Percentiles rank a stretch among this genome's conserved stretches.
Conservation (phyloP, 257 asterid species). For the Linderniella brevidens region DNA sequence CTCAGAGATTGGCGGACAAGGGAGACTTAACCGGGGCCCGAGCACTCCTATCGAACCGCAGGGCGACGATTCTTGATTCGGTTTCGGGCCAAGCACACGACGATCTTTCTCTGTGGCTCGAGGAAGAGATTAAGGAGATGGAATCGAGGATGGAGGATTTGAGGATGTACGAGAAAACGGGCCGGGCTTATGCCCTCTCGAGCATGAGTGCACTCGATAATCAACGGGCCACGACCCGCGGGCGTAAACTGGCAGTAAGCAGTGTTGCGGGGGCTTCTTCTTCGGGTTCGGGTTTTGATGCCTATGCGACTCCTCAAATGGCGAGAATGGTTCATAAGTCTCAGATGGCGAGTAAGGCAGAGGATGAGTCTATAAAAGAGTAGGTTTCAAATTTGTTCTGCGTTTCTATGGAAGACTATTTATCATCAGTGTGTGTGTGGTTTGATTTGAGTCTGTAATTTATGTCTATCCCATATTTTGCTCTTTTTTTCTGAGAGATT, state of each 20-base stretch:
- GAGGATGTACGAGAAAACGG: constrained; percentile 77
- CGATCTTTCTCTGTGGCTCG: constrained; percentile 57
- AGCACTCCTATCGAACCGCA: constrained; percentile 44
- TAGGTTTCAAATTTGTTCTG: no score
- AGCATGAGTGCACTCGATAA: constrained; percentile 94
- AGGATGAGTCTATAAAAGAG: no score
- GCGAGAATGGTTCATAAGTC: no score
- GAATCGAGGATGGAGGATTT: constrained; percentile 81
- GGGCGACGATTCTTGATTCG: constrained; percentile 36
- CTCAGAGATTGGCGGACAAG: constrained; percentile 57
- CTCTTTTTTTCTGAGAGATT: no score
- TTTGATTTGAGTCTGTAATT: no score
- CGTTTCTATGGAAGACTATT: no score
- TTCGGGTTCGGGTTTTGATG: no score
- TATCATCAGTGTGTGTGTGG: no score
- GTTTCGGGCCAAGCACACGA: constrained; percentile 52
- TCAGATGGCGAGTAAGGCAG: no score
- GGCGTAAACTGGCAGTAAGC: constrained; percentile 18
- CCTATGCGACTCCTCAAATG: no score
- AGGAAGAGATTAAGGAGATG: constrained; percentile 94
- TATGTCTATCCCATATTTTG: no score
- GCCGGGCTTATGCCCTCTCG: constrained; percentile 77
- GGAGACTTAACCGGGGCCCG: constrained; percentile 58
- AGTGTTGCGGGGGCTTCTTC: no score
- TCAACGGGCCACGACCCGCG: constrained; percentile 98